Percentiles rank a stretch among this genome's conserved stretches.
Conservation (phyloP, 164 flowering plant species). For the Macadamia integrifolia region DNA sequence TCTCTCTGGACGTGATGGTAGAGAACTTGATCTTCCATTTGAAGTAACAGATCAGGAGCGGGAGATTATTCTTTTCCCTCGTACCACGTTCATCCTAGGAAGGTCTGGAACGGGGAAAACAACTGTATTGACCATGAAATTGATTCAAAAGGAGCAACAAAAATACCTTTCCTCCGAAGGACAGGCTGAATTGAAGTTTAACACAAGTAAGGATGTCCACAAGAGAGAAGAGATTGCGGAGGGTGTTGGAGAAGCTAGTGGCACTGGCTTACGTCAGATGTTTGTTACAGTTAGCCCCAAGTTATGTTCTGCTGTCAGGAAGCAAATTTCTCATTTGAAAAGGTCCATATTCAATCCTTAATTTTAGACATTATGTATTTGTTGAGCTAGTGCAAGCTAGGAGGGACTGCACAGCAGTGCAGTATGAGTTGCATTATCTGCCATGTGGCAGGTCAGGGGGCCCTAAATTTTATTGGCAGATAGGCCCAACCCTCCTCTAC, state of each 20-base stretch:
- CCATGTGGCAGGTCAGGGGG: too few species aligned
- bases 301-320: constrained; percentile 58
- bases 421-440: too few species aligned
- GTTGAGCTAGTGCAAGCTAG: too few species aligned
- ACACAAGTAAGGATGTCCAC: not conserved
- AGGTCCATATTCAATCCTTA: constrained; percentile 24
- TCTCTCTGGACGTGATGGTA: constrained; percentile 51
- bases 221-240: constrained; percentile 3
- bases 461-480: too few species aligned
- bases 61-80: constrained; percentile 46
- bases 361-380: too few species aligned
- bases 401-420: too few species aligned
- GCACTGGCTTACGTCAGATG: constrained; percentile 46
- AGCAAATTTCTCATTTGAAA: constrained; percentile 49
- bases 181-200: constrained; percentile 8
- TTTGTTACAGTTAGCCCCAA: constrained; percentile 83
- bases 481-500: too few species aligned
- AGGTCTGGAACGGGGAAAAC: constrained; percentile 93
- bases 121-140: constrained; percentile 67
- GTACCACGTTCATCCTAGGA: constrained; percentile 65
- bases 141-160: constrained; percentile 46
- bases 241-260: constrained; percentile 8
- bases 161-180: constrained; percentile 34
- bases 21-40: constrained; percentile 73
- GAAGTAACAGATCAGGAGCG: constrained; percentile 63